Evolutionary conservation across 148 eudicot genomes (phyloP), one percentile per base, ranked within the genome.

Genomic region (Camellia japonica): DNA sequence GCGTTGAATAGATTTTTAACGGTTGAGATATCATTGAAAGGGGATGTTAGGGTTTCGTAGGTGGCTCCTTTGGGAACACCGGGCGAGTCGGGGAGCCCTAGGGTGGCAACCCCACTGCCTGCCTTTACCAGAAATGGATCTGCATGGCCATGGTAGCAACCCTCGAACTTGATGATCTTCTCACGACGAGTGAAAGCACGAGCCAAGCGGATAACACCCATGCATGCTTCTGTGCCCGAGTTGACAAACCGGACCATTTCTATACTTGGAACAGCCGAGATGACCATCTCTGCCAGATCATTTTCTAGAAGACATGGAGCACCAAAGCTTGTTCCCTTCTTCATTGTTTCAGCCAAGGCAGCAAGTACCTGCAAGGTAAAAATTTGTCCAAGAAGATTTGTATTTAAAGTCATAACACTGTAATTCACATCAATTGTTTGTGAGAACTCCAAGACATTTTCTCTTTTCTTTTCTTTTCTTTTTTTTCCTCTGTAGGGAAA

Each of bases 121-220:
- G 97, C 98, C 78, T 93, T 95, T n/a, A 95, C 98, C 52, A 93
- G 91, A 79, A 91, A 95, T 19, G 98, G 90, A 83, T 95, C 98
- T n/a, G 98, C 97, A 61, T 30, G 30, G 30, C 30, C 30, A 30
- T 30, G 30, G 30, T 30, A 30, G 30, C 30, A 30, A 30, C 30
- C 98, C 87, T 95, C 98, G 15, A 95, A 95, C 75, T 95, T 95
- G 78, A 95, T 86, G 56, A 95, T 83, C 80, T 93, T 91, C 79
- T 90, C 85, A n/a, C 89, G 85, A 51, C 91, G 90, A 23, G 97
- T 95, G 84, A 84, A 95, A 16, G 98, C 98, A 79, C 97, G 97
- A 71, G 98, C 97, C 68, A 95, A 84, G 52, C 98, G 97, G 4
- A 95, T 87, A 65, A 90, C 95, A 43, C 98, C 98, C 98, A 93